Evolutionary conservation across 2,329 filamentous ascomycete species (phyloP).

Genomic region (Fusarium annulatum): DNA sequence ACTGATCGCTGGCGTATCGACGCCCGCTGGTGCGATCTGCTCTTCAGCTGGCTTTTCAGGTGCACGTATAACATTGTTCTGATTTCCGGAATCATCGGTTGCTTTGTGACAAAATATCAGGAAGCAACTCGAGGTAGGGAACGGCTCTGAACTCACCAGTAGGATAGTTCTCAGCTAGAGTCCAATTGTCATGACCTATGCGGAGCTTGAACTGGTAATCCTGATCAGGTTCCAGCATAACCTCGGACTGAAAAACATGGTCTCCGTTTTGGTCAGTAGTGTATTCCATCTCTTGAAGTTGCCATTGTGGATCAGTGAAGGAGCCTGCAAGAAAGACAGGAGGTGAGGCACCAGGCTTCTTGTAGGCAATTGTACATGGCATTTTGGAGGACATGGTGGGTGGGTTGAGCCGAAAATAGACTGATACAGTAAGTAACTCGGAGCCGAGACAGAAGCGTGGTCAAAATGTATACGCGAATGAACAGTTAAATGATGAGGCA

Average conservation of each 20-base stretch:
- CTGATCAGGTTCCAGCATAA: conserved; percentile 65
- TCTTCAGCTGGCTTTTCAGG: conserved; percentile 27
- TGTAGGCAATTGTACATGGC: conserved; percentile 69
- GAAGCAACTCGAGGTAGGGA: neutral
- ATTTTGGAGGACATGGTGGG: conserved; percentile 42
- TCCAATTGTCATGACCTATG: conserved; percentile 73
- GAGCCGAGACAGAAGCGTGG: neutral
- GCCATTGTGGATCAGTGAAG: conserved; percentile 75
- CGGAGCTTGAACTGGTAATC: conserved; percentile 82
- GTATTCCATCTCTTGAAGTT: conserved; percentile 72
- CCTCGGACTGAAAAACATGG: conserved; percentile 66
- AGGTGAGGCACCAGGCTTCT: conserved; percentile 67
- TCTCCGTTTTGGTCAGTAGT: conserved; percentile 63
- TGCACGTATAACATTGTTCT: conserved; percentile 59
- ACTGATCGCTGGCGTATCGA: conserved; percentile 23
- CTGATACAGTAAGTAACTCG: conserved; percentile 10
- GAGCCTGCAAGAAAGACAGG: conserved; percentile 78
- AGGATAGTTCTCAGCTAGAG: conserved; percentile 70
- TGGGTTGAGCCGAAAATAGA: neutral
- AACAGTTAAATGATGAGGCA: neutral
- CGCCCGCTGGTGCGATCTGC: conserved; percentile 18
- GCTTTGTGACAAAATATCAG: conserved; percentile 39
- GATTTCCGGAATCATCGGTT: conserved; percentile 59
- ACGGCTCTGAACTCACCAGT: conserved; percentile 60
- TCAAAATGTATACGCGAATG: neutral